phyloP scores from a whole-genome alignment of 2,329 filamentous ascomycete species.

The Aspergillus uvarum region DNA sequence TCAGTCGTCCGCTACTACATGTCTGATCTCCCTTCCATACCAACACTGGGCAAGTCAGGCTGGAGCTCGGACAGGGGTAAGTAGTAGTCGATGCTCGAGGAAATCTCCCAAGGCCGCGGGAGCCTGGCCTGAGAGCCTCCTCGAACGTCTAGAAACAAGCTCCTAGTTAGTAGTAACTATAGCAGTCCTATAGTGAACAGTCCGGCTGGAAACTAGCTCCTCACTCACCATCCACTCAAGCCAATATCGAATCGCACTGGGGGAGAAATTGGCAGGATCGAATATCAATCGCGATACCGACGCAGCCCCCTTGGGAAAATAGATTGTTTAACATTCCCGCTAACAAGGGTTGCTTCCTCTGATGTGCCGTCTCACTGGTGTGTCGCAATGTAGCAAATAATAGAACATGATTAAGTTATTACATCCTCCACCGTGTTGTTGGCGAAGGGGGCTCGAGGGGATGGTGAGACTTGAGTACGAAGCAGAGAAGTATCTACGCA shows the following conservation, averaged over 20 bases:
- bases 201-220: constrained; percentile 15
- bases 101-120: background rate
- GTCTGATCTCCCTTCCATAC: background rate
- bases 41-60: background rate
- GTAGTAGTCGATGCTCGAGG: background rate
- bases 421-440: background rate
- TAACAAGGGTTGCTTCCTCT: constrained; percentile 5
- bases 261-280: background rate
- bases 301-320: background rate
- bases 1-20: background rate
- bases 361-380: background rate
- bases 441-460: background rate
- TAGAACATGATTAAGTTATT: background rate
- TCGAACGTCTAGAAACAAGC: constrained; percentile 9
- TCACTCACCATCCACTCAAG: background rate
- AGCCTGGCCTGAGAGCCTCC: constrained; percentile 5
- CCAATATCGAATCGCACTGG: constrained; percentile 2
- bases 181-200: constrained; percentile 5
- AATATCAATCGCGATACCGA: background rate
- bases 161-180: background rate
- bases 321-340: background rate
- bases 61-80: constrained; percentile 1
- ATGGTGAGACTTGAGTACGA: background rate
- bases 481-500: background rate
- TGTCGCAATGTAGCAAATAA: background rate